Evolutionary conservation across 441 rosid genomes (phyloP), one percentile per base, ranked within the genome.

Genomic region (Corymbia citriodora): DNA sequence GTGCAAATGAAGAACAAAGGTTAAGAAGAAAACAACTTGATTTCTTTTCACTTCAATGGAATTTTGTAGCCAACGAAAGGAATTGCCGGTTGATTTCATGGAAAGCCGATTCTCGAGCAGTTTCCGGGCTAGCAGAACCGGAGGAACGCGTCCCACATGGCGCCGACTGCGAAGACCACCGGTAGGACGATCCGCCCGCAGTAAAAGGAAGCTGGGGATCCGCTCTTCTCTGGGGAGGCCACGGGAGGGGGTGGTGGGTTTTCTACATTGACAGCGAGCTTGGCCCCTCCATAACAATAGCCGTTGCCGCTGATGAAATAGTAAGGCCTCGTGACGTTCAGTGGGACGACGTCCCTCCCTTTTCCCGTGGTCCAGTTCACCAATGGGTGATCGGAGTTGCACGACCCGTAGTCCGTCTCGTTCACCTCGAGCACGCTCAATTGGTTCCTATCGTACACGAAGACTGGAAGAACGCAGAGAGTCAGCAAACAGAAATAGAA

Each of bases 271-370:
- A 97, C 29, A 4, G 95, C 93, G 29, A 97, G 50, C 93, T 97
- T 98, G 97, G 96, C 95, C 90, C 98, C 99, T 2, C 94, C 92
- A 15, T 31, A 96, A 93, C 99, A 98, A 94, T 94, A 96, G 49
- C 99, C 99, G 88, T 94, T 97, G 90, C 99, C 98, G 49, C 99
- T 97, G 45, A 97, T 90, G 91, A 97, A 91, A 89, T 96, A 98
- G 95, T 93, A 97, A 57, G 91, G 89, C 19, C 97, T 94, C 11
- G 98, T 98, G 88, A 90, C 97, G 33, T 98, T 98, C 89, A 98
- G 95, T 5, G 95, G 98, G 92, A 96, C 98, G 16, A 96, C 94
- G 61, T 98, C 99, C 88, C 99, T 95, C 91, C 99, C 99, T 2
- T 95, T 95, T 89, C 99, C 99, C 14, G 89, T 94, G 18, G 97